These are phyloP conservation scores for Collybia sordida DNA, from an alignment of 768 basidiomycete genomes.

Conservation along the genomic window DNA sequence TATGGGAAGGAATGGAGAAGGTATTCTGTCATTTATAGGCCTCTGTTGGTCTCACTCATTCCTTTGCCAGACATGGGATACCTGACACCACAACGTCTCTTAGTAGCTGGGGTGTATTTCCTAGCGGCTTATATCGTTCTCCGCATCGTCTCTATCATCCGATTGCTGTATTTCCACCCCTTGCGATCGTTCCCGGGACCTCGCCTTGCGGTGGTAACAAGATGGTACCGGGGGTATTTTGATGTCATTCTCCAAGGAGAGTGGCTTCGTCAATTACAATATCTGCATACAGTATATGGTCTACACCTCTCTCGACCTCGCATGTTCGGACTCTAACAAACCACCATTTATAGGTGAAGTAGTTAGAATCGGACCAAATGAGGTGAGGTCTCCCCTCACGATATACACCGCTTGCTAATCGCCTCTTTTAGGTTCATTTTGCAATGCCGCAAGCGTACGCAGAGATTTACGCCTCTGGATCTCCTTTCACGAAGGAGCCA, in stretches of 20 bases:
- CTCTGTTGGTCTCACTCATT: too few species aligned
- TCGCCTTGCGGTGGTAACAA: conserved; percentile 6
- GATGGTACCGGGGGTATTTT: conserved; percentile 4
- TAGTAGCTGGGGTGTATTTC: too few species aligned
- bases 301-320: not conserved
- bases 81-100: too few species aligned
- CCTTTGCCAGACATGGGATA: too few species aligned
- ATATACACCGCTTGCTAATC: not conserved
- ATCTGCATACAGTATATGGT: conserved; percentile 9
- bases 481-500: conserved; percentile 4
- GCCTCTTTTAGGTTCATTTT: conserved; percentile 7
- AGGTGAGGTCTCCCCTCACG: not conserved
- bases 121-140: too few species aligned
- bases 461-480: conserved; percentile 3
- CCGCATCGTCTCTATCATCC: too few species aligned
- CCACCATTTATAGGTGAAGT: not conserved
- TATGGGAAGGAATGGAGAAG: too few species aligned
- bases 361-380: not conserved
- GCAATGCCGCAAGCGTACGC: not conserved
- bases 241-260: conserved; percentile 3
- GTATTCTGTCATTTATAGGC: too few species aligned
- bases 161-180: conserved; percentile 3
- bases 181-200: conserved; percentile 7
- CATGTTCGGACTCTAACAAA: not conserved
- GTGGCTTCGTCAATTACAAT: conserved; percentile 5